These are phyloP conservation scores for Lichtheimia ramosa DNA, from an alignment of 371 early-diverging fungal genomes.

Conservation along the genomic window DNA sequence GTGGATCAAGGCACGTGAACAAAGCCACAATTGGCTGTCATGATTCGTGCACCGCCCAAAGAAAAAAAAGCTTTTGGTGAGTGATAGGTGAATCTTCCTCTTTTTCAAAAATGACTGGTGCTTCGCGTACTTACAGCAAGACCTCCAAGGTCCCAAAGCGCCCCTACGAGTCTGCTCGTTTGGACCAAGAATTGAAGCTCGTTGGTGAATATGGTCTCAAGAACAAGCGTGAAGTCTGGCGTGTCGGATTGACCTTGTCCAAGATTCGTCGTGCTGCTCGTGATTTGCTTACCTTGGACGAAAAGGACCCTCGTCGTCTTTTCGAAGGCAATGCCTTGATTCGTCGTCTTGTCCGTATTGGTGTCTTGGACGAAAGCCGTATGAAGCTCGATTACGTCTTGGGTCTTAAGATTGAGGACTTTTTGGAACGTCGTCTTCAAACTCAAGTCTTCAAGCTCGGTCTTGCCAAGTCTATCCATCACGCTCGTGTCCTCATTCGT, in stretches of 20 bases:
- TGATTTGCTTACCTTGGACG: constrained; percentile 97
- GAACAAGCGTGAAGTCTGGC: constrained; percentile 99
- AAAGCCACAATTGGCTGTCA: neutral
- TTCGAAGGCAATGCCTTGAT: constrained; percentile 99
- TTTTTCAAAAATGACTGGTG: constrained; percentile 40
- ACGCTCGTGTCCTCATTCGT: constrained; percentile 98
- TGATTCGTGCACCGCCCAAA: neutral
- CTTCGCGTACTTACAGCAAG: constrained; percentile 73
- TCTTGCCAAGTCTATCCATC: constrained; percentile 99
- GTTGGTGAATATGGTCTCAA: constrained; percentile 97
- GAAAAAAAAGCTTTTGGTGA: constrained; percentile 7
- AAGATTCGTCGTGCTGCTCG: constrained; percentile 99
- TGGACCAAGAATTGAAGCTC: constrained; percentile 97
- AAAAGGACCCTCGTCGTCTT: constrained; percentile 97
- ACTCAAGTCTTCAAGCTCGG: constrained; percentile 99
- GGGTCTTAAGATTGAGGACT: constrained; percentile 97
- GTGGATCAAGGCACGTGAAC: neutral
- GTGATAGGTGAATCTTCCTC: constrained; percentile 20
- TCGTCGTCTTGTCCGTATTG: constrained; percentile 96
- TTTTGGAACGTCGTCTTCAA: constrained; percentile 99
- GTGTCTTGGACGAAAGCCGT: constrained; percentile 96
- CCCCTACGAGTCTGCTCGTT: constrained; percentile 97
- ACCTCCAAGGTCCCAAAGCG: constrained; percentile 97
- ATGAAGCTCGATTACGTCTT: constrained; percentile 99
- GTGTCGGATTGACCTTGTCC: constrained; percentile 95